A percentile compares a stretch with the other conserved stretches of the same genome.
Evolutionary conservation across 345 rosid genomes (phyloP).

Genomic region (Sonneratia caseolaris): DNA sequence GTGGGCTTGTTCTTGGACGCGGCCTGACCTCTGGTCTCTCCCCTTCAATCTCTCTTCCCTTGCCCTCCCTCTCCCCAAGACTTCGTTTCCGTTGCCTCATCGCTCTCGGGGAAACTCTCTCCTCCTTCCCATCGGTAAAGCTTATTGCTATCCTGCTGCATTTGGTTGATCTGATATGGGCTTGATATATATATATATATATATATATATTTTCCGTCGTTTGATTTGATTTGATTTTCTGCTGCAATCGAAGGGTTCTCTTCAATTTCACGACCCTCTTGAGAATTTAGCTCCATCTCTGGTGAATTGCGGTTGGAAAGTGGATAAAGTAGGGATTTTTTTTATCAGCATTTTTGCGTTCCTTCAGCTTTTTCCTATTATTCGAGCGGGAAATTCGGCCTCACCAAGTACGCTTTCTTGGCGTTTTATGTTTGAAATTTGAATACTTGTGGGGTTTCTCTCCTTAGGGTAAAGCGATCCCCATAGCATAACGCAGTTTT

Average conservation of each 20-base stretch:
- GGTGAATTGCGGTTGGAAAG: background rate
- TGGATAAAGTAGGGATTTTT: background rate
- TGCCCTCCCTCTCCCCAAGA: background rate
- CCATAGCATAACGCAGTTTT: background rate
- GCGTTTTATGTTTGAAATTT: background rate
- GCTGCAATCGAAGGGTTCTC: background rate
- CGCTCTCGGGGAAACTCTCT: background rate
- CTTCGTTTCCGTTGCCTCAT: background rate
- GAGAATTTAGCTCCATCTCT: background rate
- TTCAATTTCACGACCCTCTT: background rate
- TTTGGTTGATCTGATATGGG: background rate
- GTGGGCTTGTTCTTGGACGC: background rate
- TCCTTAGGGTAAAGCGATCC: background rate
- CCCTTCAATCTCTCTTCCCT: background rate
- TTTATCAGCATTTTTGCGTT: background rate
- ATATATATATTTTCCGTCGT: background rate
- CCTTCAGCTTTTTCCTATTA: background rate
- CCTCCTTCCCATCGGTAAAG: background rate
- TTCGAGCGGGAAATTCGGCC: background rate
- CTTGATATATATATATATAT: too few species aligned
- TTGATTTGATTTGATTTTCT: background rate
- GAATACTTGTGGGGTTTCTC: too few species aligned
- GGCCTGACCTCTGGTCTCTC: background rate
- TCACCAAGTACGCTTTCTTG: background rate
- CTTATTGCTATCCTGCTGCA: background rate